These are phyloP conservation scores for Delonix regia DNA, from an alignment of 306 rosid species.

Conservation along the genomic window DNA sequence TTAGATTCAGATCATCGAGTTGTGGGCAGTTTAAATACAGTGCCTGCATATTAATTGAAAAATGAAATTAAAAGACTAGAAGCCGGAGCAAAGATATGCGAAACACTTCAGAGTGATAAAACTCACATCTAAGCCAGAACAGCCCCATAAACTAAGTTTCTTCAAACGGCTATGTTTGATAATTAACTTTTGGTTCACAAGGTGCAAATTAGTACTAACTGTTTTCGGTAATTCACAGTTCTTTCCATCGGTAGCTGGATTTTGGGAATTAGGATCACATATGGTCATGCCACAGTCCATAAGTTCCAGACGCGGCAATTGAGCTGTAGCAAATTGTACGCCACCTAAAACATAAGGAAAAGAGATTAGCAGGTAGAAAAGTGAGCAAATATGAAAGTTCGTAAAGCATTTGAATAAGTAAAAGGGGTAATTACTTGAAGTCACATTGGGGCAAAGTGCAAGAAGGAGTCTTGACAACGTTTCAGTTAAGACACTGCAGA, in stretches of 20 bases:
- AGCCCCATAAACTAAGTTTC: slow-evolving; percentile 98
- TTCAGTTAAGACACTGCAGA: slow-evolving; percentile 86
- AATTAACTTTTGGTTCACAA: slow-evolving; percentile 79
- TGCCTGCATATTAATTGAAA: slow-evolving; percentile 62
- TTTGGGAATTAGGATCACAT: slow-evolving; percentile 64
- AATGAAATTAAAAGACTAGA: slow-evolving; percentile 40
- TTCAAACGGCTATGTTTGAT: slow-evolving; percentile 79
- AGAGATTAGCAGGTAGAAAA: slow-evolving; percentile 32
- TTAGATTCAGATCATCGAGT: slow-evolving; percentile 84
- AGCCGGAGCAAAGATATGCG: slow-evolving; percentile 18
- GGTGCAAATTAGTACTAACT: slow-evolving; percentile 51
- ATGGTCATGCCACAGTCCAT: slow-evolving; percentile 99
- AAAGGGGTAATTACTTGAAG: slow-evolving; percentile 73
- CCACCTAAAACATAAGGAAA: slow-evolving; percentile 65
- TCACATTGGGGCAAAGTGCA: slow-evolving; percentile 94
- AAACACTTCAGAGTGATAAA: slow-evolving; percentile 28
- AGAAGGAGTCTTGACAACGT: slow-evolving; percentile 83
- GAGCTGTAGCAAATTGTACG: slow-evolving; percentile 93
- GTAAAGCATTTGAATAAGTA: slow-evolving; percentile 14
- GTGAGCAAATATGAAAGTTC: slow-evolving; percentile 11
- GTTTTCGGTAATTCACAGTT: slow-evolving; percentile 43
- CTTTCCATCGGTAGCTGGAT: slow-evolving; percentile 44
- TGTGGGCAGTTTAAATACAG: slow-evolving; percentile 82
- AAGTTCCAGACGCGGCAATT: slow-evolving; percentile 87
- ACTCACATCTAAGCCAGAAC: slow-evolving; percentile 91